A percentile compares a stretch with the other conserved stretches of the same genome.
phyloP scores from a whole-genome alignment of 306 rosid genomes.

The Phaseolus lunatus region DNA sequence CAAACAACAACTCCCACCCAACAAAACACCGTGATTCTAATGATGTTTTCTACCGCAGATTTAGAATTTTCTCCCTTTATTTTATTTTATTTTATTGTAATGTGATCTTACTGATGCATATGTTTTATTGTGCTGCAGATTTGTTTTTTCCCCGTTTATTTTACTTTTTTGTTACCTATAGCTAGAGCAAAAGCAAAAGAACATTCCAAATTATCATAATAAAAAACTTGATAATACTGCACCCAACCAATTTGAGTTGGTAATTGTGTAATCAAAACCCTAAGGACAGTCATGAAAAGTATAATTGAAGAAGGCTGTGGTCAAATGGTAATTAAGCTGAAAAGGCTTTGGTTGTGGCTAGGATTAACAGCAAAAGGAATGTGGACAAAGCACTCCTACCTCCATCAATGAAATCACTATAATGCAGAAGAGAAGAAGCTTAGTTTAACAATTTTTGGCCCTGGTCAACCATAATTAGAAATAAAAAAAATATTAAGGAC shows the following conservation, averaged over 20 bases:
- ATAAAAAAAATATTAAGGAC: not conserved
- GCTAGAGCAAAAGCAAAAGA: not conserved
- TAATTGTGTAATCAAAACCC: constrained; percentile 24
- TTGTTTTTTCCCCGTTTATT: not conserved
- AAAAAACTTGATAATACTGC: not conserved
- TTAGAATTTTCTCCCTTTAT: not conserved
- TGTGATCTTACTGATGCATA: not conserved
- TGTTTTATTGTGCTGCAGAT: not conserved
- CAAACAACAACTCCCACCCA: not conserved
- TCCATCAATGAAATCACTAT: constrained; percentile 35
- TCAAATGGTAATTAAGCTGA: constrained; percentile 36
- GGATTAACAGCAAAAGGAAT: constrained; percentile 15
- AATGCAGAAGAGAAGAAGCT: constrained; percentile 17
- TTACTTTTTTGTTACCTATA: not conserved
- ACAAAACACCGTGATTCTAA: not conserved
- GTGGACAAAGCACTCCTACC: constrained; percentile 50
- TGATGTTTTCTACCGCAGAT: not conserved
- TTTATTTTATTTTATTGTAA: constrained; percentile 11
- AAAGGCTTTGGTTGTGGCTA: constrained; percentile 43
- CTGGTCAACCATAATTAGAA: constrained; percentile 24
- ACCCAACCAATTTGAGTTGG: constrained; percentile 36
- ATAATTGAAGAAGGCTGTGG: constrained; percentile 26
- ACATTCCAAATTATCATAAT: not conserved
- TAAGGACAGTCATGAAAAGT: not conserved
- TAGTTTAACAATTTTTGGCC: not conserved